These are phyloP conservation scores for Chlamydomonas sp. DNA, from an alignment of 139 green algal genomes.

Conservation along the genomic window DNA sequence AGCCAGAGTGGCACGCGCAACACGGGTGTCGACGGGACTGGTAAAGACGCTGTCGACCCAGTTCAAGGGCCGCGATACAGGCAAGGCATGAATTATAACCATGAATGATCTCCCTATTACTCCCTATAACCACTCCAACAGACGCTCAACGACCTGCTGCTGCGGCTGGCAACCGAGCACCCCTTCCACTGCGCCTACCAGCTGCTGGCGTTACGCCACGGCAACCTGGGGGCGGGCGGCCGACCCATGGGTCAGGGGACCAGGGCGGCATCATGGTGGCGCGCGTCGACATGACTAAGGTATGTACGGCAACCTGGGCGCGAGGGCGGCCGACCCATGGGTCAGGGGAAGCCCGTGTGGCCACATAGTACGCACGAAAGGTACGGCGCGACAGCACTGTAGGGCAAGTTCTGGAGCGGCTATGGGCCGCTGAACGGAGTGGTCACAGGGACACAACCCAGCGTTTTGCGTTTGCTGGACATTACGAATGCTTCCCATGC, in stretches of 20 bases:
- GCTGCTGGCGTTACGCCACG: conserved; percentile 81
- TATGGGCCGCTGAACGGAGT: no score
- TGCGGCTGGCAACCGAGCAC: conserved; percentile 78
- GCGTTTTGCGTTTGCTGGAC: no score
- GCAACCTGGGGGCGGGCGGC: conserved; percentile 45
- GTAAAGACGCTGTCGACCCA: not conserved
- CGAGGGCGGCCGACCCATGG: not conserved
- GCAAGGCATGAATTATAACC: not conserved
- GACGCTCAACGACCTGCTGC: conserved; percentile 52
- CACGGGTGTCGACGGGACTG: no score
- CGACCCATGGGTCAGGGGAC: not conserved
- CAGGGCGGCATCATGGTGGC: conserved; percentile 7
- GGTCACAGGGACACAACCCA: no score
- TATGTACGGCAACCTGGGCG: conserved; percentile 60
- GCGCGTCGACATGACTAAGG: not conserved
- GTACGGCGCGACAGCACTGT: no score
- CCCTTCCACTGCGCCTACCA: conserved; percentile 88
- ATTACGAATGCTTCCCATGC: no score
- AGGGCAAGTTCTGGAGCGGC: no score
- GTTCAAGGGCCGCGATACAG: not conserved
- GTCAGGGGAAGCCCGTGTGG: not conserved
- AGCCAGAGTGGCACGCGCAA: no score
- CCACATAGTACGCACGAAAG: no score
- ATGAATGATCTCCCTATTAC: not conserved
- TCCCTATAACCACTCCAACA: not conserved